Percentiles rank a stretch among this genome's conserved stretches.
phyloP scores from a whole-genome alignment of 192 early-diverging fungal species.

The Cladochytrium replicatum region DNA sequence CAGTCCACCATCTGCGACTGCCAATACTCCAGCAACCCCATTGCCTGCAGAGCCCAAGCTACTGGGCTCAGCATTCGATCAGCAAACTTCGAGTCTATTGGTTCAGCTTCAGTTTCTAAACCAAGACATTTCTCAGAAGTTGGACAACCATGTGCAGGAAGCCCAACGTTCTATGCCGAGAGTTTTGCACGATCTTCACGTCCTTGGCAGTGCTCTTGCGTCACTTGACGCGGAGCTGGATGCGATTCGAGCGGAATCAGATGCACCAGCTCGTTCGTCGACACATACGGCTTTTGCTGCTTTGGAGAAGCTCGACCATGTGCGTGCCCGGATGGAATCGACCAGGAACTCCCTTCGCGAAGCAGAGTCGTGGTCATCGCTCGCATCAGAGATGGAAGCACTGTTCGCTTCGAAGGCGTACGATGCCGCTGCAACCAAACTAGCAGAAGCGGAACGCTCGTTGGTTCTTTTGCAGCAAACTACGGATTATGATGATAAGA shows the following conservation, averaged over 20 bases:
- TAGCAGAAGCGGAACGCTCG: slow-evolving; percentile 58
- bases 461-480: slow-evolving; percentile 55
- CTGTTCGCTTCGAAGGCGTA: slow-evolving; percentile 56
- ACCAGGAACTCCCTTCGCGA: slow-evolving; percentile 53
- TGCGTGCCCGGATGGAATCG: slow-evolving; percentile 57
- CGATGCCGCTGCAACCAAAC: slow-evolving; percentile 44
- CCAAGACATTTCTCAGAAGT: slow-evolving; percentile 41
- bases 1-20: background rate
- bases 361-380: slow-evolving; percentile 70
- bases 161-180: slow-evolving; percentile 50
- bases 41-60: slow-evolving; percentile 1
- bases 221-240: slow-evolving; percentile 34
- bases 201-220: slow-evolving; percentile 41
- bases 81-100: slow-evolving; percentile 41
- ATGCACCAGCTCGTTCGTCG: slow-evolving; percentile 13
- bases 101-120: slow-evolving; percentile 48
- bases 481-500: slow-evolving; percentile 55
- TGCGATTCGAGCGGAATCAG: slow-evolving; percentile 33
- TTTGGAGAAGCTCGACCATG: slow-evolving; percentile 50
- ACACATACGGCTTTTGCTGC: slow-evolving; percentile 42
- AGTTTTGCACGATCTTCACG: slow-evolving; percentile 49
- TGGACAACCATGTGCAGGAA: slow-evolving; percentile 44
- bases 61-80: slow-evolving; percentile 18
- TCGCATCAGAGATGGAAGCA: slow-evolving; percentile 55
- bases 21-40: background rate